Evolutionary conservation across 768 basidiomycete genomes (phyloP).

Genomic region (Rhizopogon vesiculosus): DNA sequence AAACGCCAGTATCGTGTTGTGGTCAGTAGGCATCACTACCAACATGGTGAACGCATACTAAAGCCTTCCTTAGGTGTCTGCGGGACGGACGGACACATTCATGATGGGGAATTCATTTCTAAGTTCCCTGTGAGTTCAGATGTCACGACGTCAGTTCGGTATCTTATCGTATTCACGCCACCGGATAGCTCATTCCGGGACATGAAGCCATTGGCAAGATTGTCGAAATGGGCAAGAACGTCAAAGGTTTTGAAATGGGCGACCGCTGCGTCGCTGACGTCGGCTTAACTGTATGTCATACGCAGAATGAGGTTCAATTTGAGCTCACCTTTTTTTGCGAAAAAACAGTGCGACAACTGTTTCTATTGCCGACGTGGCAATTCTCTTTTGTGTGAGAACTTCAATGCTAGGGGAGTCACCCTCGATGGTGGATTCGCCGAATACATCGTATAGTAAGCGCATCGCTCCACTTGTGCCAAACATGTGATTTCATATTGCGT

Average conservation of each 20-base stretch:
- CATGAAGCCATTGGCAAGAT: conserved; percentile 74
- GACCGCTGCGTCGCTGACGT: conserved; percentile 87
- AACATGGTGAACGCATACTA: background rate
- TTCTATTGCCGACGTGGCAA: conserved; percentile 88
- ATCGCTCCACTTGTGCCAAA: background rate
- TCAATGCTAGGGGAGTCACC: conserved; percentile 75
- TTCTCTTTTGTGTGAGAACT: conserved; percentile 80
- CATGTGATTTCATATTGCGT: background rate
- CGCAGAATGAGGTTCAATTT: background rate
- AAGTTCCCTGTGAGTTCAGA: conserved; percentile 42
- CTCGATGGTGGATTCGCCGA: conserved; percentile 86
- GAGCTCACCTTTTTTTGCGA: background rate
- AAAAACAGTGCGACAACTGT: conserved; percentile 68
- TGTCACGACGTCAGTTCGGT: conserved; percentile 14
- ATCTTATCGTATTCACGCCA: conserved; percentile 5
- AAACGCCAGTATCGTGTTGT: background rate
- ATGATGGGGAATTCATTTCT: conserved; percentile 62
- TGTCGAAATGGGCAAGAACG: conserved; percentile 74
- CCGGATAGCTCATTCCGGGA: conserved; percentile 60
- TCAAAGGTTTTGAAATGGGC: conserved; percentile 69
- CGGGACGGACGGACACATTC: conserved; percentile 60
- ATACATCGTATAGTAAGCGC: conserved; percentile 74
- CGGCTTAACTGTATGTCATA: conserved; percentile 52
- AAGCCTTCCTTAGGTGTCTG: conserved; percentile 40
- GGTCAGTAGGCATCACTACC: background rate